Evolutionary conservation across 768 basidiomycete genomes (phyloP), one percentile per base, ranked within the genome.

Genomic region (Heimioporus sp.): DNA sequence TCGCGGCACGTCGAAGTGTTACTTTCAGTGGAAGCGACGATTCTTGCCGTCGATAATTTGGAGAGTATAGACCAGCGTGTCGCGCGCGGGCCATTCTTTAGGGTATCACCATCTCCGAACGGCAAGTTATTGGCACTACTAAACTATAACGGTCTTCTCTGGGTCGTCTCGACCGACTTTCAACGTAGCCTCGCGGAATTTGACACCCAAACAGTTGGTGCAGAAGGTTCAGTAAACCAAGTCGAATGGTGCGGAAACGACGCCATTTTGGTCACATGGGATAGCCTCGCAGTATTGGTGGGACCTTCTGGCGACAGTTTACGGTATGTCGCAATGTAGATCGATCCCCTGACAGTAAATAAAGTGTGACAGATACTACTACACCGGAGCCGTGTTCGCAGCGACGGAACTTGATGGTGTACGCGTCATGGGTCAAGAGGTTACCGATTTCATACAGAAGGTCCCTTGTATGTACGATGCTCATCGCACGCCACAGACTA

Each of bases 161-260:
- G 90, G 88, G 95, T 98, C 34, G 91, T 98, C n/a, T 96, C 95
- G 12, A 81, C 86, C 12, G 92, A 98, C 68, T 98, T 98, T 64
- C 86, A 90, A 56, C 80, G 91, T 38, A 90, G 80, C 61, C 78
- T 96, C 59, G 90, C 92, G 4, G 95, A 97, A 64, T 93, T 91
- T 58, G 83, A 93, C 51, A 88, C 89, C 2, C 75, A 67, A 9
- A 75, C 72, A 24, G 77, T 80, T 30, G 81, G 76, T 7, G 80
- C 78, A 0, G 76, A 82, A 17, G 87, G 85, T 2, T 67, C 75
- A 4, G 77, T 90, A 3, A 75, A 76, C 34, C 86, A 87, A 57
- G 85, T 93, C 0, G 89, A 88, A 62, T 99, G 97, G 97, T 98
- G 94, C 66, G 95, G 95, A 1, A 92, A 93, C 64, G 95, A 99